phyloP scores from a whole-genome alignment of 148 eudicot species.

The Limonium bicolor region DNA sequence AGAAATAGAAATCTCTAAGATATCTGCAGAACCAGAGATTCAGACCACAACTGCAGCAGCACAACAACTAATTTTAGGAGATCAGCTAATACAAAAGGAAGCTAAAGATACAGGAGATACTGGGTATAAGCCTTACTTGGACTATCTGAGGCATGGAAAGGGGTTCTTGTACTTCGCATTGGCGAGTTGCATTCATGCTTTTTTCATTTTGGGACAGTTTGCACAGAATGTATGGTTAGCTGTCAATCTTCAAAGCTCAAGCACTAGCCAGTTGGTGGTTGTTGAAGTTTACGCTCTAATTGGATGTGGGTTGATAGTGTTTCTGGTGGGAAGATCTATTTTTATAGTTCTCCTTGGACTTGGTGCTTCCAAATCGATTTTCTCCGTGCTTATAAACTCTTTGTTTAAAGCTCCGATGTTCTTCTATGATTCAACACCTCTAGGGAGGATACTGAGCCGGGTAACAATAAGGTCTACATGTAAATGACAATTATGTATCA shows the following conservation, averaged over 20 bases:
- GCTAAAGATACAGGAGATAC: constrained; percentile 48
- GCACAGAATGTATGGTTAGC: constrained; percentile 47
- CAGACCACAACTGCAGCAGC: constrained; percentile 1
- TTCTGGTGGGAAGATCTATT: constrained; percentile 17
- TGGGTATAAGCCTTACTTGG: constrained; percentile 39
- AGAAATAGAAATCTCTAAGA: constrained; percentile 1
- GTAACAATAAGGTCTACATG: constrained; percentile 9
- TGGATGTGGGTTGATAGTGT: constrained; percentile 10
- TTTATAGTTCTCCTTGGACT: constrained; percentile 16
- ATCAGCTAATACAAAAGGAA: constrained; percentile 40
- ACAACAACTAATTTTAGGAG: constrained; percentile 6
- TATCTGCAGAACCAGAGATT: constrained; percentile 5
- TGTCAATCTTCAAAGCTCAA: constrained; percentile 19
- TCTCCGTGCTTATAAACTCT: constrained; percentile 17
- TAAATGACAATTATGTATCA: background rate
- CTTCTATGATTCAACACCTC: constrained; percentile 37
- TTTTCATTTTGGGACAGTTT: constrained; percentile 27
- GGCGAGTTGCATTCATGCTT: constrained; percentile 14
- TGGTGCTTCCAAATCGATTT: constrained; percentile 20
- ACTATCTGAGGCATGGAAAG: constrained; percentile 32
- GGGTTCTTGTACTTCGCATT: constrained; percentile 27
- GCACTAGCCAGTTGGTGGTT: background rate
- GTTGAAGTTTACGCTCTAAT: background rate
- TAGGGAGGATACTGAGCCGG: constrained; percentile 39
- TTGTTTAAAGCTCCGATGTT: constrained; percentile 38